These are phyloP conservation scores for Ceratobasidium sp. DNA, from an alignment of 1,284 basidiomycete species.

Conservation along the genomic window DNA sequence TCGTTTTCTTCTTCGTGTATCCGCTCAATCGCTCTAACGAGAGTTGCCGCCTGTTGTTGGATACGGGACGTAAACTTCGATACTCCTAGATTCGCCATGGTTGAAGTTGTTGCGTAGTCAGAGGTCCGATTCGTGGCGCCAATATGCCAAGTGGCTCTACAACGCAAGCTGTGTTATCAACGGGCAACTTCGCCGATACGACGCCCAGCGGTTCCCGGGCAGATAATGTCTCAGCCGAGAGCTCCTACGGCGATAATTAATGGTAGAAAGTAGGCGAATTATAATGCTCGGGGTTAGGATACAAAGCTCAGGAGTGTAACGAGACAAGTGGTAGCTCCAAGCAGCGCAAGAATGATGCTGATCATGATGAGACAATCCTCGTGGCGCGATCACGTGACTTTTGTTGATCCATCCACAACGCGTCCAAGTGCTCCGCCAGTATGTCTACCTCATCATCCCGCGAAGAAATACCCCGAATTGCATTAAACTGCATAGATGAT, in stretches of 20 bases:
- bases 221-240: too few relatives aligned
- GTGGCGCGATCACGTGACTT: slow-evolving; percentile 17
- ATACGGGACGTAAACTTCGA: slow-evolving; percentile 8
- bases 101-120: too few relatives aligned
- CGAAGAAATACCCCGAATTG: slow-evolving; percentile 64
- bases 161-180: too few relatives aligned
- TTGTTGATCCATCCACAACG: not conserved
- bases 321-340: too few relatives aligned
- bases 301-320: slow-evolving; percentile 14
- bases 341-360: too few relatives aligned
- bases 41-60: slow-evolving; percentile 12
- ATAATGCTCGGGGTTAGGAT: slow-evolving; percentile 24
- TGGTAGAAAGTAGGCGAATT: too few relatives aligned
- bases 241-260: too few relatives aligned
- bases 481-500: slow-evolving; percentile 65
- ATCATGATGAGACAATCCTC: too few relatives aligned
- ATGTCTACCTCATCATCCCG: slow-evolving; percentile 13
- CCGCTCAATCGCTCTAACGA: slow-evolving; percentile 26
- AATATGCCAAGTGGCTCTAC: too few relatives aligned
- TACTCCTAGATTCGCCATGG: not conserved
- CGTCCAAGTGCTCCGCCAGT: slow-evolving; percentile 49
- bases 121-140: too few relatives aligned
- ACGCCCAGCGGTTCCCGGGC: too few relatives aligned
- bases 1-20: slow-evolving; percentile 24
- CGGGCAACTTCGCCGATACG: too few relatives aligned